Percentiles rank a stretch among this genome's conserved stretches.
phyloP scores from a whole-genome alignment of 345 rosid genomes.

The Theobroma cacao region DNA sequence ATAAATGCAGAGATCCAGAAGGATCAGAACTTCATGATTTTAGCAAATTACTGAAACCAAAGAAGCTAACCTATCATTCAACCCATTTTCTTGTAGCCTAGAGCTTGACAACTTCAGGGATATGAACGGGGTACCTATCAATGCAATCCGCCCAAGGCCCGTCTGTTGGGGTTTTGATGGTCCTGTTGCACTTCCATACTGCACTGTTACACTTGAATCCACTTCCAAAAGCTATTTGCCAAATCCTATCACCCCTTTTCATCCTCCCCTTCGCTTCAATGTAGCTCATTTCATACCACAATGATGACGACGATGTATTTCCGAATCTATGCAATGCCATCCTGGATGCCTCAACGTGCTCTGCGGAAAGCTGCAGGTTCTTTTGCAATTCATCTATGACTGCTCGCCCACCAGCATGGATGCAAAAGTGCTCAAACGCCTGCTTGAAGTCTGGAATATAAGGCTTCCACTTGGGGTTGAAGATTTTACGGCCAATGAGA shows the following conservation, averaged over 20 bases:
- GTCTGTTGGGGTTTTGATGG: slow-evolving; percentile 47
- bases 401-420: slow-evolving; percentile 91
- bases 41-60: slow-evolving; percentile 13
- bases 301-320: slow-evolving; percentile 85
- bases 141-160: slow-evolving; percentile 82
- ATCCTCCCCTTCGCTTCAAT: slow-evolving; percentile 80
- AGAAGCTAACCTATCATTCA: background rate
- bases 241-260: slow-evolving; percentile 60
- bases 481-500: slow-evolving; percentile 63
- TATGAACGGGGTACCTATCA: slow-evolving; percentile 63
- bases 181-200: slow-evolving; percentile 82
- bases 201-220: slow-evolving; percentile 95
- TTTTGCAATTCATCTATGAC: slow-evolving; percentile 79
- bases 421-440: slow-evolving; percentile 91
- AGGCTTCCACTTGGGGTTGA: slow-evolving; percentile 64
- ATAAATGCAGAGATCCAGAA: background rate
- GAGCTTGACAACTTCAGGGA: slow-evolving; percentile 77
- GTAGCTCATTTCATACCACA: slow-evolving; percentile 78
- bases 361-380: slow-evolving; percentile 64
- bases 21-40: slow-evolving; percentile 6
- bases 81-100: slow-evolving; percentile 17
- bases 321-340: slow-evolving; percentile 86
- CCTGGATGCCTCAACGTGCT: slow-evolving; percentile 81
- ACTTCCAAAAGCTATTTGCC: slow-evolving; percentile 93
- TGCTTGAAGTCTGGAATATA: slow-evolving; percentile 83